These are phyloP conservation scores for Chloranthus sessilifolius DNA, from an alignment of 164 flowering plant species.

Conservation along the genomic window DNA sequence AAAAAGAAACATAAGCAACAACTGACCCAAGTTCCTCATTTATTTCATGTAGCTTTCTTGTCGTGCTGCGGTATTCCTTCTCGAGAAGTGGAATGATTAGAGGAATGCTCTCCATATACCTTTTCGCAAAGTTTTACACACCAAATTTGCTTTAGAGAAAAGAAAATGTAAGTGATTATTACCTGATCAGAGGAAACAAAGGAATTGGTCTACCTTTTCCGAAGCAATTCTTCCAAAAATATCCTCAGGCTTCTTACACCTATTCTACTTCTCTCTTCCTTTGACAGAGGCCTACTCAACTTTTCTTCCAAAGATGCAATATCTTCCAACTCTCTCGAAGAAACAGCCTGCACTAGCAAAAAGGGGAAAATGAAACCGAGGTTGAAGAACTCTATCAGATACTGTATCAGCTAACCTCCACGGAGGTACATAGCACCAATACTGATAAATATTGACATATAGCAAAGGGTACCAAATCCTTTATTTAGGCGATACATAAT, in stretches of 20 bases:
- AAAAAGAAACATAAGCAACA: background rate
- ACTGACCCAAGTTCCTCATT: slow-evolving; percentile 79
- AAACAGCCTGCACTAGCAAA: slow-evolving; percentile 49
- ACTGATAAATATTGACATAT: background rate
- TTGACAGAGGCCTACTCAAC: slow-evolving; percentile 65
- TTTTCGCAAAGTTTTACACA: slow-evolving; percentile 18
- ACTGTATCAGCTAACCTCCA: too few relatives aligned
- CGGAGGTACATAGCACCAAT: background rate
- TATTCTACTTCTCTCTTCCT: slow-evolving; percentile 80
- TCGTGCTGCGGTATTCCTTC: slow-evolving; percentile 66
- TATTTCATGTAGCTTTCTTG: slow-evolving; percentile 67
- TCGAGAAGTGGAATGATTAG: slow-evolving; percentile 91
- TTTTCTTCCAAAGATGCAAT: slow-evolving; percentile 73
- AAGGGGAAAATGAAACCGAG: background rate
- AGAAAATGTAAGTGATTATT: background rate
- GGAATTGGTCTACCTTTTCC: slow-evolving; percentile 50
- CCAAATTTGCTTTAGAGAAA: slow-evolving; percentile 6
- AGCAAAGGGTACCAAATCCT: too few relatives aligned
- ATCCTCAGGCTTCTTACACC: slow-evolving; percentile 85
- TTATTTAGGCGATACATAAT: too few relatives aligned
- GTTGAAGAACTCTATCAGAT: background rate
- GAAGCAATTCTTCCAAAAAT: slow-evolving; percentile 82
- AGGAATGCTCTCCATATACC: slow-evolving; percentile 93
- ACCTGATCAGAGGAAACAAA: background rate
- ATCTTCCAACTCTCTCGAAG: slow-evolving; percentile 80